phyloP scores from a whole-genome alignment of 768 basidiomycete genomes.

The Termitomyces sp. region DNA sequence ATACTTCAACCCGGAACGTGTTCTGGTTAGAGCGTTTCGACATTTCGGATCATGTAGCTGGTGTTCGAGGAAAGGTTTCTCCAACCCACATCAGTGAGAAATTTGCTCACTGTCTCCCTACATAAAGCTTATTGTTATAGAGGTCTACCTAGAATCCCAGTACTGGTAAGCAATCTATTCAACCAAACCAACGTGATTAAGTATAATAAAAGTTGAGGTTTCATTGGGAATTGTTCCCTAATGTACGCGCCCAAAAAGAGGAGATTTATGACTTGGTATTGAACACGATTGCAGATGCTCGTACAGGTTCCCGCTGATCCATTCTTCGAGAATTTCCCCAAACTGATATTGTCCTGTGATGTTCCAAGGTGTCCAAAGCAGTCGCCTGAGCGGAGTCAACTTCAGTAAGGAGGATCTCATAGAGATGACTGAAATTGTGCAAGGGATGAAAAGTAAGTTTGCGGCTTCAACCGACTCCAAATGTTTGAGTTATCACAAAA shows the following conservation, averaged over 20 bases:
- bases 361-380: not conserved
- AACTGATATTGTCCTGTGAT: not conserved
- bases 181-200: no score
- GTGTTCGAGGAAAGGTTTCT: no score
- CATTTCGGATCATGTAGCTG: no score
- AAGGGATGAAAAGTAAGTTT: not conserved
- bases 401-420: not conserved
- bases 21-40: no score
- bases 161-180: not conserved
- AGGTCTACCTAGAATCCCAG: slow-evolving; percentile 2
- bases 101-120: not conserved
- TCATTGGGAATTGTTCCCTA: slow-evolving; percentile 8
- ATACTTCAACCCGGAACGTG: no score
- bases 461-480: not conserved
- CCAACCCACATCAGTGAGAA: no score
- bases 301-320: not conserved
- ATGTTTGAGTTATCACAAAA: not conserved
- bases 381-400: not conserved
- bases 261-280: not conserved
- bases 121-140: not conserved
- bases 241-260: not conserved
- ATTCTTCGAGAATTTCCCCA: no score
- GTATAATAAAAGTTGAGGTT: no score
- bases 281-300: slow-evolving; percentile 1
- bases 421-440: not conserved